Evolutionary conservation across 2,329 filamentous ascomycete species (phyloP).

Genomic region (Nothomitra cinnamomea): DNA sequence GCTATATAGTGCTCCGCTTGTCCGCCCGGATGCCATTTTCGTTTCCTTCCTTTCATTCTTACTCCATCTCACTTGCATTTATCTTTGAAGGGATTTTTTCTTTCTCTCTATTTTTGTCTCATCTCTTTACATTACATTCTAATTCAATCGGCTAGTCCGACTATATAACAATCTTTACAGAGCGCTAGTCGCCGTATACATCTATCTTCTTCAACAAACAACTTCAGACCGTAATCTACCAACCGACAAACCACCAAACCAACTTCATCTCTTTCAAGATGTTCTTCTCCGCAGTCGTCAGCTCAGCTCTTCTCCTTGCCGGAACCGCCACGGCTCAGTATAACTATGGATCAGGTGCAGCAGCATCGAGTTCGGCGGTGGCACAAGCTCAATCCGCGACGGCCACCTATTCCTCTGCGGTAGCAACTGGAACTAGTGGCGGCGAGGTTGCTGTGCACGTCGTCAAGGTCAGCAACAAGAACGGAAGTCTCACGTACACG

Average conservation of each 20-base stretch:
- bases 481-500: constrained; percentile 39
- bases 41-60: neutral
- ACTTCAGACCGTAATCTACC: neutral
- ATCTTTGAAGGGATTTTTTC: neutral
- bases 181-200: neutral
- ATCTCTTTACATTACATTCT: neutral
- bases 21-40: no score
- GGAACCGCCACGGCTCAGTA: neutral
- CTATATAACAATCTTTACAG: neutral
- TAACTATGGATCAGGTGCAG: neutral
- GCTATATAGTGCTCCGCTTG: neutral
- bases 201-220: neutral
- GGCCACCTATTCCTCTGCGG: neutral
- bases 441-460: constrained; percentile 32
- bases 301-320: neutral
- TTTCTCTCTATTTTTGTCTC: neutral
- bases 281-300: neutral
- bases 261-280: neutral
- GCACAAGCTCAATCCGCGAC: neutral
- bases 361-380: neutral
- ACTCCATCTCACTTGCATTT: neutral
- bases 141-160: neutral
- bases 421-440: neutral
- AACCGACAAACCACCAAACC: neutral
- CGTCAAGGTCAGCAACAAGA: constrained; percentile 43